Base-by-base conservation (phyloP, 352 stramenopile species). In the Phytophthora brassicae region DNA sequence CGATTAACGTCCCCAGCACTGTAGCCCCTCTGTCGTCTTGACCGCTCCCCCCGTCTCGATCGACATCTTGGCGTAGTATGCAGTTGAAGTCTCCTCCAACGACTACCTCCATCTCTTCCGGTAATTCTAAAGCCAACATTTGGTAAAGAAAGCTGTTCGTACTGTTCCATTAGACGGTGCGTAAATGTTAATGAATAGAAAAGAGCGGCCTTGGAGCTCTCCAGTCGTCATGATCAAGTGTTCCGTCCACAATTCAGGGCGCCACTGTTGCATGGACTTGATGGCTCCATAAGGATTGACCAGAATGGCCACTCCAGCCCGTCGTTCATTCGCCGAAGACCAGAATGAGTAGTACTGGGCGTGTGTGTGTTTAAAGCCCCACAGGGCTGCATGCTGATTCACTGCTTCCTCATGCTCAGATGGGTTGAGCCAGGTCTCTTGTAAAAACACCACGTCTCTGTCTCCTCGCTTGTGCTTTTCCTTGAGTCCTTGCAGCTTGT, bases 81-180 rank as follows among this genome's bases (percentile, higher is more conserved):
- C 31, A 38, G 8, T 38, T 38, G 31, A 57, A 48, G 24, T 57
- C 50, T 22, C 50, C 50, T 5, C 50, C 36, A 4, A 8, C 26
- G 6, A 57, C 12, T n/a, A 38, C 16, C 6, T 38, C 31, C 31
- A 38, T 3, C 4, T 38, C 31, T 3, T 38, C 31, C 2, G 31
- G 31, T 16, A 11, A 4, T 38, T 38, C 31, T 2, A 38, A n/a
- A 11, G 31, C 12, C 2, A 38, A 12, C 31, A 6, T 11, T 2
- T 38, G 11, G 31, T n/a, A 38, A n/a, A n/a, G 31, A 38, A 38
- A 6, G 6, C 7, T 38, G 6, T 38, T 12, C 31, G 4, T 12
- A 16, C 12, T 2, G 31, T 12, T 12, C 31, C 31, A 12, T 38
- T 11, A 6, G 31, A 38, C 11, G 31, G 31, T 16, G 31, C 31